Percentiles rank a stretch among this genome's conserved stretches.
These are phyloP conservation scores for Lasiosphaeris hirsuta DNA, from an alignment of 495 filamentous ascomycete genomes.

Conservation along the genomic window DNA sequence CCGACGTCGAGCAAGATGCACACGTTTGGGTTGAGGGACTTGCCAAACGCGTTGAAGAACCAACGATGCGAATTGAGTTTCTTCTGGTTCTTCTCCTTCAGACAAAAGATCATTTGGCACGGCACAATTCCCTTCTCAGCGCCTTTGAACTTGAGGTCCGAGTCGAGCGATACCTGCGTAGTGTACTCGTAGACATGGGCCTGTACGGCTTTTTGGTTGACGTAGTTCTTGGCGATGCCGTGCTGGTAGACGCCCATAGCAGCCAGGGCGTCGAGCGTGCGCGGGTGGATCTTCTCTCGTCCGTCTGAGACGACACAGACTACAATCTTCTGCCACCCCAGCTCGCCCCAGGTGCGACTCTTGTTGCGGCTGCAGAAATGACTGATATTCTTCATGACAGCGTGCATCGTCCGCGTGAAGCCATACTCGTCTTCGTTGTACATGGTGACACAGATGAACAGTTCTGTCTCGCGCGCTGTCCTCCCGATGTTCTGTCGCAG, in stretches of 20 bases:
- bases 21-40: slow-evolving; percentile 88
- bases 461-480: slow-evolving; percentile 88
- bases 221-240: slow-evolving; percentile 96
- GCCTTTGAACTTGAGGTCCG: slow-evolving; percentile 96
- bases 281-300: slow-evolving; percentile 86
- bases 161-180: slow-evolving; percentile 92
- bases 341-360: slow-evolving; percentile 92
- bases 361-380: slow-evolving; percentile 93
- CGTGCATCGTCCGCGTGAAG: slow-evolving; percentile 98
- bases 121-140: slow-evolving; percentile 99
- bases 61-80: slow-evolving; percentile 98
- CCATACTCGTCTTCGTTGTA: slow-evolving; percentile 97
- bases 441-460: slow-evolving; percentile 98
- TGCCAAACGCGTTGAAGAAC: slow-evolving; percentile 99
- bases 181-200: slow-evolving; percentile 99
- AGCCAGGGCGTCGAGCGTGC: slow-evolving; percentile 92
- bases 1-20: slow-evolving; percentile 96
- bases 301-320: slow-evolving; percentile 95
- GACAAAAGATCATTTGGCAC: slow-evolving; percentile 96
- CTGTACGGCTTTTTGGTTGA: slow-evolving; percentile 80
- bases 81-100: slow-evolving; percentile 97
- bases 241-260: slow-evolving; percentile 99
- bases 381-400: slow-evolving; percentile 95
- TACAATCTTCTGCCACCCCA: slow-evolving; percentile 99
- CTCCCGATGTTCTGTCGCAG: slow-evolving; percentile 89